Evolutionary conservation across 148 eudicot species (phyloP).

Genomic region (Fagopyrum tataricum): DNA sequence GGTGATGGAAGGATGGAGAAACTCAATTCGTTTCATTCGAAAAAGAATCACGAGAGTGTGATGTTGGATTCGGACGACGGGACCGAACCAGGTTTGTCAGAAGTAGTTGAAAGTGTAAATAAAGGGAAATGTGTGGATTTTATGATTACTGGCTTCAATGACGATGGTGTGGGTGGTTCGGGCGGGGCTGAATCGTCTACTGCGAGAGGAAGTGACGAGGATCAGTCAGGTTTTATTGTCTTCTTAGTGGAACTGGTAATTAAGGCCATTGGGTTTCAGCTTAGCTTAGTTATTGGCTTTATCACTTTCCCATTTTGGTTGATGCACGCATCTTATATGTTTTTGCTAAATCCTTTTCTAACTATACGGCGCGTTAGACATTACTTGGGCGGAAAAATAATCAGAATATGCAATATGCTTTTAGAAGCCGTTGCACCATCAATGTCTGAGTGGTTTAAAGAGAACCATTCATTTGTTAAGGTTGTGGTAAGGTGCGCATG

Average conservation of each 20-base stretch:
- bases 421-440: constrained; percentile 20
- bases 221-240: constrained; percentile 24
- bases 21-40: constrained; percentile 13
- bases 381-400: constrained; percentile 23
- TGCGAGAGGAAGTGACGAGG: constrained; percentile 21
- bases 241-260: constrained; percentile 39
- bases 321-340: constrained; percentile 32
- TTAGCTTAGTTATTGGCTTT: constrained; percentile 36
- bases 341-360: constrained; percentile 33
- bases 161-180: constrained; percentile 8
- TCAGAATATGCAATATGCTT: constrained; percentile 20
- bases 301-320: constrained; percentile 47
- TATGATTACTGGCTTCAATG: constrained; percentile 8
- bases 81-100: constrained; percentile 12
- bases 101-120: neutral
- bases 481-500: constrained; percentile 45
- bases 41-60: constrained; percentile 5
- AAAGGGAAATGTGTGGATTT: constrained; percentile 24
- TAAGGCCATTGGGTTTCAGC: constrained; percentile 54
- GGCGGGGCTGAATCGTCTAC: constrained; percentile 16
- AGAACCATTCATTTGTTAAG: constrained; percentile 29
- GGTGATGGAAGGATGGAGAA: constrained; percentile 9
- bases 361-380: constrained; percentile 26
- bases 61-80: constrained; percentile 14
- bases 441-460: constrained; percentile 35